These are phyloP conservation scores for Bipolaris zeicola DNA, from an alignment of 2,329 filamentous ascomycete genomes.

Conservation along the genomic window DNA sequence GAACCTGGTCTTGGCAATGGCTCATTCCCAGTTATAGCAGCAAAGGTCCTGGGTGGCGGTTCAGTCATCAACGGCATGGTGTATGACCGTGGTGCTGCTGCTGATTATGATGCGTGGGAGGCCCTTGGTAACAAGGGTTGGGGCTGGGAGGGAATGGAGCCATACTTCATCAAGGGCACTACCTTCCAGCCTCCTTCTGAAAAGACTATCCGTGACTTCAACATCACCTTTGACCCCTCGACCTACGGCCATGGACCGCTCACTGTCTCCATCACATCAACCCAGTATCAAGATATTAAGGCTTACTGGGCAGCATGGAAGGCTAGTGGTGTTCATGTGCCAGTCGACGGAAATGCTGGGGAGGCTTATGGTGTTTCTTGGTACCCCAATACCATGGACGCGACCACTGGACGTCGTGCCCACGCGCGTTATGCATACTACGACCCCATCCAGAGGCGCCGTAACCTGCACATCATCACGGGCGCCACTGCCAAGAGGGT, in stretches of 20 bases:
- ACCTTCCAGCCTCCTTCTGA: slow-evolving; percentile 33
- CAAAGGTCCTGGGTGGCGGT: slow-evolving; percentile 37
- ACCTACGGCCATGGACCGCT: slow-evolving; percentile 35
- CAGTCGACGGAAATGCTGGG: slow-evolving; percentile 32
- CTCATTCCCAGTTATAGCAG: slow-evolving; percentile 30
- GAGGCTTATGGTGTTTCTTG: slow-evolving; percentile 31
- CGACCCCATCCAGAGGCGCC: slow-evolving; percentile 32
- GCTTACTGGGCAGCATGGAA: slow-evolving; percentile 35
- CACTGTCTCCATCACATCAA: slow-evolving; percentile 31
- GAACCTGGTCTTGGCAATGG: slow-evolving; percentile 29
- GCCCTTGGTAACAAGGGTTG: slow-evolving; percentile 64
- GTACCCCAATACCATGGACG: slow-evolving; percentile 39
- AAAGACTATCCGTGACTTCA: slow-evolving; percentile 25
- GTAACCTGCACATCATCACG: slow-evolving; percentile 36
- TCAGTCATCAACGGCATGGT: slow-evolving; percentile 47
- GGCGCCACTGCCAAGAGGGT: slow-evolving; percentile 28
- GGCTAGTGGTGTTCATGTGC: slow-evolving; percentile 21
- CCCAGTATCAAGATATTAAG: slow-evolving; percentile 36
- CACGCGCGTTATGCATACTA: slow-evolving; percentile 40
- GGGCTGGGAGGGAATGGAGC: slow-evolving; percentile 58
- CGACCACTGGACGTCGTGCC: slow-evolving; percentile 28
- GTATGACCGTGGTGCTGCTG: slow-evolving; percentile 41
- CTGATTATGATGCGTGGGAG: slow-evolving; percentile 60
- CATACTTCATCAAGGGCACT: slow-evolving; percentile 37
- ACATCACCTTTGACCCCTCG: slow-evolving; percentile 36